Percentiles rank a stretch among this genome's conserved stretches.
These are phyloP conservation scores for Wickerhamiella alocasiicola DNA, from an alignment of 805 yeast species.

Conservation along the genomic window DNA sequence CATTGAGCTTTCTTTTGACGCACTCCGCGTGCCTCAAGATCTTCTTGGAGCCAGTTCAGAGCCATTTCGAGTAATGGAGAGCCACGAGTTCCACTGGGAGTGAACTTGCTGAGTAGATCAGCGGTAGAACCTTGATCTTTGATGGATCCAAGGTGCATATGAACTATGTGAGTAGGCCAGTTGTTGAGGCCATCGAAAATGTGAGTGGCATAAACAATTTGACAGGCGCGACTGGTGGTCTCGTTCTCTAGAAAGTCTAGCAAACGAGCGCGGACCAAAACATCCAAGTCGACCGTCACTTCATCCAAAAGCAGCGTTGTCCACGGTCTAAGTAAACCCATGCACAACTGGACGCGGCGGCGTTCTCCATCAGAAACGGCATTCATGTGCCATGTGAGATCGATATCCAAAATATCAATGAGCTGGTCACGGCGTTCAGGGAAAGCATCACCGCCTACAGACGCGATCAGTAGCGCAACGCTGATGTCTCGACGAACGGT, in stretches of 20 bases:
- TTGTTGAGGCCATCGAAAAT: constrained; percentile 86
- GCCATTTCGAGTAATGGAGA: constrained; percentile 28
- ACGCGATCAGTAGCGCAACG: constrained; percentile 60
- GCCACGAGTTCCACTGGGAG: constrained; percentile 13
- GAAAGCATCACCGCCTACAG: constrained; percentile 70
- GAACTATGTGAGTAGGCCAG: constrained; percentile 82
- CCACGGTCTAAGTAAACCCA: constrained; percentile 93
- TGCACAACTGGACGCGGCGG: constrained; percentile 80
- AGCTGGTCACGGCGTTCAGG: constrained; percentile 67
- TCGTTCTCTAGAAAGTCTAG: constrained; percentile 62
- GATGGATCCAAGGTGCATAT: constrained; percentile 57
- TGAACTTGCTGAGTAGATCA: constrained; percentile 17
- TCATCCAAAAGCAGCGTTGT: constrained; percentile 77
- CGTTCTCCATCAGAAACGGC: constrained; percentile 90
- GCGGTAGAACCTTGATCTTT: constrained; percentile 21
- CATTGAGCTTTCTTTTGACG: constrained; percentile 42
- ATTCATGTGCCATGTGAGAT: constrained; percentile 85
- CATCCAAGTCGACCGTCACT: constrained; percentile 94
- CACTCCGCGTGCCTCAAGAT: constrained; percentile 39
- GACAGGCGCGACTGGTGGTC: constrained; percentile 53
- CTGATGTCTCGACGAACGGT: constrained; percentile 86
- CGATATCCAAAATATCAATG: constrained; percentile 69
- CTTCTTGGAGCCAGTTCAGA: constrained; percentile 29
- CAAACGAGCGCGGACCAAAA: constrained; percentile 68
- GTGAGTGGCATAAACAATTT: constrained; percentile 87